Evolutionary conservation across 2,329 filamentous ascomycete species (phyloP).

Genomic region (Aspergillus fructus): DNA sequence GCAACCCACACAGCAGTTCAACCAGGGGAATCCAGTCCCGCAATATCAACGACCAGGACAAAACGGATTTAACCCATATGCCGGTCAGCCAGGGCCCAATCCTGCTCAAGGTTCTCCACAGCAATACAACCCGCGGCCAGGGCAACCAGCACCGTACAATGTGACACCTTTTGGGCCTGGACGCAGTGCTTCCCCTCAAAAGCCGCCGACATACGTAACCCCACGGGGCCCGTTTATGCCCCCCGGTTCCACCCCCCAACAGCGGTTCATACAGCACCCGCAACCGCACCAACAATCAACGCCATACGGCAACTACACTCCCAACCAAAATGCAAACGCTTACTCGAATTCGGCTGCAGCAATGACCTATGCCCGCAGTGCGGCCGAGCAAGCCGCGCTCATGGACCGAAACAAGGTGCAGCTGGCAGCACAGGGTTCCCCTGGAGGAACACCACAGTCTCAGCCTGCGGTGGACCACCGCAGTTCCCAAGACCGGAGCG

Average conservation of each 20-base stretch:
- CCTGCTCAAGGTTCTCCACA: slow-evolving; percentile 35
- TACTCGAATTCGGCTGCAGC: slow-evolving; percentile 38
- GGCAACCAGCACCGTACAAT: slow-evolving; percentile 33
- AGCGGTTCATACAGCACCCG: slow-evolving; percentile 32
- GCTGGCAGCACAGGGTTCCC: slow-evolving; percentile 29
- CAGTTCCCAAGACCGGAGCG: slow-evolving; percentile 35
- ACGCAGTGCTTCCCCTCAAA: slow-evolving; percentile 35
- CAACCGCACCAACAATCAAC: slow-evolving; percentile 27
- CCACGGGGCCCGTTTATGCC: slow-evolving; percentile 38
- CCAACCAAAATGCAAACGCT: slow-evolving; percentile 29
- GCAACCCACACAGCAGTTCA: slow-evolving; percentile 34
- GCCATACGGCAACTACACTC: slow-evolving; percentile 28
- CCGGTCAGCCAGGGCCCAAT: slow-evolving; percentile 29
- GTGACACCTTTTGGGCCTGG: slow-evolving; percentile 23
- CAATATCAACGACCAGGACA: slow-evolving; percentile 41
- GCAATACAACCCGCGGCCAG: slow-evolving; percentile 35
- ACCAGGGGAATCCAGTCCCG: slow-evolving; percentile 31
- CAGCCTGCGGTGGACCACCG: slow-evolving; percentile 20
- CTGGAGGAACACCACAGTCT: slow-evolving; percentile 32
- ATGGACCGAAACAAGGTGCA: slow-evolving; percentile 42
- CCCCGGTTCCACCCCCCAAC: slow-evolving; percentile 30
- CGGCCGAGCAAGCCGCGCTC: slow-evolving; percentile 40
- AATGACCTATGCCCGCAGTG: slow-evolving; percentile 38
- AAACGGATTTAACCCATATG: slow-evolving; percentile 37
- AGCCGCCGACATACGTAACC: slow-evolving; percentile 29